These are phyloP conservation scores for Aspergillus sclerotioniger DNA, from an alignment of 495 filamentous ascomycete genomes.

Conservation along the genomic window DNA sequence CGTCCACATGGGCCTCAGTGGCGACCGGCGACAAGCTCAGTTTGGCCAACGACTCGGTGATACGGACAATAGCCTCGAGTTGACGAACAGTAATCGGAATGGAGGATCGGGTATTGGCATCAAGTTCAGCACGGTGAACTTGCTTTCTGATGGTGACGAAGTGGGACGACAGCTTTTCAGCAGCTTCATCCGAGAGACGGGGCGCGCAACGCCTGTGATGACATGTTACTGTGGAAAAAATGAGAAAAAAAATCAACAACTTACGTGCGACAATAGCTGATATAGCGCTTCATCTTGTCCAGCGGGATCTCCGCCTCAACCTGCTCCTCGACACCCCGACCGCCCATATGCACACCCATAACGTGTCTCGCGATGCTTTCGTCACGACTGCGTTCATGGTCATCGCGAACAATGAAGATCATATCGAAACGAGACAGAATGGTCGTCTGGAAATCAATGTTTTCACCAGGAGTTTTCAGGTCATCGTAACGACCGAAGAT, in stretches of 20 bases:
- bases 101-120: slow-evolving; percentile 80
- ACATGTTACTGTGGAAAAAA: slow-evolving; percentile 32
- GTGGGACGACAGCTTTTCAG: slow-evolving; percentile 95
- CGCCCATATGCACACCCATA: slow-evolving; percentile 96
- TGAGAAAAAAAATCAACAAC: slow-evolving; percentile 26
- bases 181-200: slow-evolving; percentile 84
- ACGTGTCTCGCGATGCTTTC: slow-evolving; percentile 95
- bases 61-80: slow-evolving; percentile 94
- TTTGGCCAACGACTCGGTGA: slow-evolving; percentile 95
- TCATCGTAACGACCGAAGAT: slow-evolving; percentile 98
- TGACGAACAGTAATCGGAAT: slow-evolving; percentile 99
- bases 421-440: slow-evolving; percentile 99
- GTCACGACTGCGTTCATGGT: slow-evolving; percentile 85
- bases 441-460: slow-evolving; percentile 99
- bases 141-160: slow-evolving; percentile 96
- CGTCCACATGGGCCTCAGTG: slow-evolving; percentile 89
- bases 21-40: slow-evolving; percentile 80
- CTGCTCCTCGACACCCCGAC: slow-evolving; percentile 78
- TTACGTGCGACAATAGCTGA: slow-evolving; percentile 95
- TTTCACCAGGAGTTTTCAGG: slow-evolving; percentile 94
- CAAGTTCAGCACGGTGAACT: slow-evolving; percentile 84
- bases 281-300: slow-evolving; percentile 97
- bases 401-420: slow-evolving; percentile 98
- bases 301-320: slow-evolving; percentile 83
- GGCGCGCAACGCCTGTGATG: slow-evolving; percentile 77